Base-by-base conservation (phyloP, 805 yeast genomes). In the Torulaspora gathmanii region DNA sequence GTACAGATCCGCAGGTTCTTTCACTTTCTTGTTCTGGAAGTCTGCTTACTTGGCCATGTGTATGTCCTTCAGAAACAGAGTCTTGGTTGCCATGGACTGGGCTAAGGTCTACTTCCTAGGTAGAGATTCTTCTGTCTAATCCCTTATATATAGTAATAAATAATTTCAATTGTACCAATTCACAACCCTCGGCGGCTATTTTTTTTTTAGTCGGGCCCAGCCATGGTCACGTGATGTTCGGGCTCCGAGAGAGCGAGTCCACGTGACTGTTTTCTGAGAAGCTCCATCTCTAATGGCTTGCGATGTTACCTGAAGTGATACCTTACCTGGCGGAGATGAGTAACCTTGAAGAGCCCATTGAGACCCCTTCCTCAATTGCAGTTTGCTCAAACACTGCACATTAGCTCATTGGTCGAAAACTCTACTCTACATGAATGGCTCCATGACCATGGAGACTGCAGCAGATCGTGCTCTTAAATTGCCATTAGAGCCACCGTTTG, bases 11-110 rank as follows among this genome's bases (percentile, higher is more conserved):
- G 91, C 95, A 51, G 97, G 97, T 61, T 75, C 83, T 41, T 71
- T 86, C 65, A 87, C 97, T 30, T 89, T 84, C 75, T 73, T 87
- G 66, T 86, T 90, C 78, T 90, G 98, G 98, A 83, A 95, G 71
- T 78, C 87, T 25, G 96, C 96, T 25, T 91, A 91, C 69, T 80
- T 91, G 54, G 80, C 86, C 64, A 90, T 91, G 97, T 82, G 91
- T 68, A 78, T 91, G 66, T 82, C 95, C 50, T 79, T 86, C 58
- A 83, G 89, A 73, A 90, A 87, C 74, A 91, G 86, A 75, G 71
- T 88, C 50, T 77, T 89, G 63, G 95, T 90, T 43, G 77, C 80
- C 54, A 68, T 86, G 53, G 98, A 91, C 67, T 90, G 98, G 98
- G 62, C 80, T 51, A 90, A 89, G 75, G 83, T 86, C 51, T 77